These are phyloP conservation scores for Cladosporium colombiae DNA, from an alignment of 2,329 filamentous ascomycete genomes.

Conservation along the genomic window DNA sequence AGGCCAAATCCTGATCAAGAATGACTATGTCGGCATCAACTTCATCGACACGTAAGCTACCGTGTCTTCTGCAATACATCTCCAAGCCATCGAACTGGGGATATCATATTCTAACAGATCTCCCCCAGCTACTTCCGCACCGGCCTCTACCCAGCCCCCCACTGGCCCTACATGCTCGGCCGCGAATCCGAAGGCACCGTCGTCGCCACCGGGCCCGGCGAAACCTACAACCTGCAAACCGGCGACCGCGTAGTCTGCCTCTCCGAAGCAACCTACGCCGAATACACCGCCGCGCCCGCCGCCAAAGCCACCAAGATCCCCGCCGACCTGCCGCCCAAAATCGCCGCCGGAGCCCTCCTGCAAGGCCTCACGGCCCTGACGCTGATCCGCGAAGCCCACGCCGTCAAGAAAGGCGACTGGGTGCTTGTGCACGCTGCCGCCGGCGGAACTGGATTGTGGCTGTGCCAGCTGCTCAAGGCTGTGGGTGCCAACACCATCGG, in stretches of 20 bases:
- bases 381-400: conserved; percentile 71
- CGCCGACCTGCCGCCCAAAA: conserved; percentile 58
- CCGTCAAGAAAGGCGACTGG: conserved; percentile 75
- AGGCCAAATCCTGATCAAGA: conserved; percentile 78
- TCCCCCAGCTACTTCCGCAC: conserved; percentile 72
- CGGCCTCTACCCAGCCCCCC: conserved; percentile 71
- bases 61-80: conserved; percentile 7
- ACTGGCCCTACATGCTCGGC: conserved; percentile 73
- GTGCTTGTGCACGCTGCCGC: conserved; percentile 83
- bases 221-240: conserved; percentile 55
- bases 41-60: conserved; percentile 74
- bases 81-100: neutral
- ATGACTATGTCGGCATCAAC: conserved; percentile 78
- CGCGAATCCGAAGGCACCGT: conserved; percentile 76
- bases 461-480: conserved; percentile 71
- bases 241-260: conserved; percentile 76
- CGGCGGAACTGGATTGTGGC: conserved; percentile 74
- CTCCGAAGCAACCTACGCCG: conserved; percentile 56
- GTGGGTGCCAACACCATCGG: conserved; percentile 78
- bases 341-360: conserved; percentile 69
- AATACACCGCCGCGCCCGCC: conserved; percentile 59
- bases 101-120: neutral
- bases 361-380: conserved; percentile 84
- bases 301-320: conserved; percentile 64
- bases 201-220: conserved; percentile 59